A percentile compares a stretch with the other conserved stretches of the same genome.
Conservation (phyloP, 2,329 filamentous ascomycete genomes). For the Didymella exigua region DNA sequence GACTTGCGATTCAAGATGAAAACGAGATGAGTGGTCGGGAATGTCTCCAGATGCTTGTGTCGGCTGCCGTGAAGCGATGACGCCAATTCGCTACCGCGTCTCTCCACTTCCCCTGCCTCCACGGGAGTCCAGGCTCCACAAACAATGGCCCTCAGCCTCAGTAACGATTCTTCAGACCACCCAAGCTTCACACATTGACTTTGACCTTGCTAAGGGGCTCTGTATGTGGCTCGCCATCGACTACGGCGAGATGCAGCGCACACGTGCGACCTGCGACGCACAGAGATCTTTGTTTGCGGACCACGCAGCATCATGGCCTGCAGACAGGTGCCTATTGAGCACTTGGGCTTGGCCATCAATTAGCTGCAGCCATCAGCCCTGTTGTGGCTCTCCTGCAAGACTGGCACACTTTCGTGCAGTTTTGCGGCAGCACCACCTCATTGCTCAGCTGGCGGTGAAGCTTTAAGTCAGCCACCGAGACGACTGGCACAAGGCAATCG, state of each 20-base stretch:
- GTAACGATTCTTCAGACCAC: not conserved
- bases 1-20: not conserved
- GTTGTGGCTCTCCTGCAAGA: constrained; percentile 1
- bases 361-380: not conserved
- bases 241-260: not conserved
- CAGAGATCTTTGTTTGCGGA: not conserved
- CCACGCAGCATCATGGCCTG: not conserved
- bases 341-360: not conserved
- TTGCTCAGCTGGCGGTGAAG: constrained; percentile 8
- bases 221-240: not conserved
- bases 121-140: not conserved
- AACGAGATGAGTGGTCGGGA: not conserved
- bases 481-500: not conserved
- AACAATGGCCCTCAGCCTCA: constrained; percentile 4
- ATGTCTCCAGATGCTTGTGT: not conserved
- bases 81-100: not conserved
- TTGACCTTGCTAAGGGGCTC: not conserved
- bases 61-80: not conserved
- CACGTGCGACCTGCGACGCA: constrained; percentile 1
- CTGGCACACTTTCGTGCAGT: not conserved
- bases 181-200: not conserved
- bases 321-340: not conserved
- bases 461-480: not conserved
- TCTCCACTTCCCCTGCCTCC: constrained; percentile 3
- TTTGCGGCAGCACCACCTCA: not conserved